A percentile compares a stretch with the other conserved stretches of the same genome.
Evolutionary conservation across 768 basidiomycete species (phyloP).

Genomic region (Boletus sp.): DNA sequence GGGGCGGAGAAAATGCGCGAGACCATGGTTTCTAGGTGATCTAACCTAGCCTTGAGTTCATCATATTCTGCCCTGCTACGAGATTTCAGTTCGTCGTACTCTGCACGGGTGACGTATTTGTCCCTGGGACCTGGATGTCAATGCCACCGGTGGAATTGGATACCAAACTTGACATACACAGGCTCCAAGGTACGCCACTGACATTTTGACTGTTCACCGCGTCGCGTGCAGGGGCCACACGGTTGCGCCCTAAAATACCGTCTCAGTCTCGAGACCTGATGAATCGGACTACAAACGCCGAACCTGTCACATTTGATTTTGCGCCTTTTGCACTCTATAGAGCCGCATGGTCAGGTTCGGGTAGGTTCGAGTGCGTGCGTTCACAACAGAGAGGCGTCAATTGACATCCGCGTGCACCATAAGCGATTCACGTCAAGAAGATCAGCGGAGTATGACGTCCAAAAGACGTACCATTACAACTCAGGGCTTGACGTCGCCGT

Average conservation of each 20-base stretch:
- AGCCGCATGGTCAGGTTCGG: slow-evolving; percentile 9
- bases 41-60: slow-evolving; percentile 64
- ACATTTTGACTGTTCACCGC: slow-evolving; percentile 78
- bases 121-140: slow-evolving; percentile 45
- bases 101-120: slow-evolving; percentile 76
- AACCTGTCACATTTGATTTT: slow-evolving; percentile 90
- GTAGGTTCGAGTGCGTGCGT: slow-evolving; percentile 1
- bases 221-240: slow-evolving; percentile 75
- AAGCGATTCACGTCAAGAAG: slow-evolving; percentile 14
- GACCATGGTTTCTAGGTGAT: slow-evolving; percentile 57
- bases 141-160: slow-evolving; percentile 1
- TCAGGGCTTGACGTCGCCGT: slow-evolving; percentile 75
- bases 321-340: slow-evolving; percentile 75
- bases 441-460: slow-evolving; percentile 20
- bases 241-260: slow-evolving; percentile 62
- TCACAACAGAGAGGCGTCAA: slow-evolving; percentile 1
- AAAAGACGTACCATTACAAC: slow-evolving; percentile 69
- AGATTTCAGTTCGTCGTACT: slow-evolving; percentile 72
- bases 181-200: slow-evolving; percentile 84
- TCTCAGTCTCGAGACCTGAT: slow-evolving; percentile 7
- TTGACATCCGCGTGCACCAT: not conserved
- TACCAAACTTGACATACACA: slow-evolving; percentile 49
- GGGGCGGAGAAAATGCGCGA: slow-evolving; percentile 36
- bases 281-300: slow-evolving; percentile 20
- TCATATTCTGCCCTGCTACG: slow-evolving; percentile 41